A percentile compares a stretch with the other conserved stretches of the same genome.
phyloP scores from a whole-genome alignment of 2,329 filamentous ascomycete species.

The Sporothrix sp. region DNA sequence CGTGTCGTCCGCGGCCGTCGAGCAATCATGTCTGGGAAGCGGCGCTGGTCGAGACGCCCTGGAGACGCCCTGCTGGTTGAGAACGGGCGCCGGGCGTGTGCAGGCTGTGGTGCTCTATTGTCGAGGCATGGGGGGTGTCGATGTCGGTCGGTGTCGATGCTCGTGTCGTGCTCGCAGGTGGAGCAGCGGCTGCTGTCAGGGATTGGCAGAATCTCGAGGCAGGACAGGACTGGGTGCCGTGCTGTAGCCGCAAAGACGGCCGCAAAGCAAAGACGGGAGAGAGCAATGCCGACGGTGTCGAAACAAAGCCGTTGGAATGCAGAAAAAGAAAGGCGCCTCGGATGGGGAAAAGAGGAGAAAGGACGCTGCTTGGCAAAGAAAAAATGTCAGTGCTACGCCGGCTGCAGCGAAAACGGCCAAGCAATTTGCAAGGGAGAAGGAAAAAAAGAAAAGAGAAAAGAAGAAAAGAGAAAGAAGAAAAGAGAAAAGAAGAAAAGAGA shows the following conservation, averaged over 20 bases:
- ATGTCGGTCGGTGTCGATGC: too few relatives aligned
- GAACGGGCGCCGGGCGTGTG: too few relatives aligned
- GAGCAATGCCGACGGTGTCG: too few relatives aligned
- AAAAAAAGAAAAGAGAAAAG: background rate
- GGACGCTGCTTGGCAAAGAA: background rate
- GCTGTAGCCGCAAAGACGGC: background rate
- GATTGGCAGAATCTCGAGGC: too few relatives aligned
- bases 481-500: background rate
- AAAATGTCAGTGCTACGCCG: too few relatives aligned
- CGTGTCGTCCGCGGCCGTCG: conserved; percentile 1
- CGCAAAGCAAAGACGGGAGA: conserved; percentile 1
- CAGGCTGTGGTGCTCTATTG: background rate
- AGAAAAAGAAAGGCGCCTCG: background rate
- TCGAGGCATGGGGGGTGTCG: background rate
- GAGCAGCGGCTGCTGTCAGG: too few relatives aligned
- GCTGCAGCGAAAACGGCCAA: too few relatives aligned
- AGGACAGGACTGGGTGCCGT: too few relatives aligned
- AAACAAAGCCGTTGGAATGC: background rate
- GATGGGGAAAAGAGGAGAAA: background rate
- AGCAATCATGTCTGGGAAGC: too few relatives aligned
- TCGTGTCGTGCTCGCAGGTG: too few relatives aligned
- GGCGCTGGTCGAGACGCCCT: too few relatives aligned
- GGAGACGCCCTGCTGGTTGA: too few relatives aligned
- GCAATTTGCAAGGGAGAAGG: background rate
- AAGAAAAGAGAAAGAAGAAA: background rate